Evolutionary conservation across 2,329 filamentous ascomycete genomes (phyloP), one percentile per base, ranked within the genome.

Genomic region (Beauveria rudraprayagi): DNA sequence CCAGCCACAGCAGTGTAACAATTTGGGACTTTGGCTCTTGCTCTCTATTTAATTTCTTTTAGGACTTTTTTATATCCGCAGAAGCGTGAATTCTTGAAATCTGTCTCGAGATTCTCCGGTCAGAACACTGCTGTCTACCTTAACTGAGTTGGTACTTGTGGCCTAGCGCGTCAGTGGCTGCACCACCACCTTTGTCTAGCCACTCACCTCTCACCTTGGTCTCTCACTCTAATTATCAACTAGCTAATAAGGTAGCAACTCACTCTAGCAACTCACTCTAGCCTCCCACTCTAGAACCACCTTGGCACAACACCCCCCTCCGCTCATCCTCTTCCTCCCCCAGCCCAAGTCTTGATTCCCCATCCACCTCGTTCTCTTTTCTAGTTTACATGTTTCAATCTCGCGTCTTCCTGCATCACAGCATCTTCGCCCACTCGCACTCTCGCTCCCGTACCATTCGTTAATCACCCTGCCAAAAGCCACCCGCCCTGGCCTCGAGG

Each of bases 341-440:
- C 53, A n/a, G 24, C 40, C 43, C 24, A 19, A 19, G 37, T 30
- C 56, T 44, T 44, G 43, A 56, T 24, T 41, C 9, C 44, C 55
- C 22, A 46, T 60, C 46, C 56, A 43, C 56, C 34, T 41, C 17
- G 14, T 24, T 24, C 26, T 19, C 26, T 26, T 44, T 40, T 40
- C 44, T 10, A 22, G 30, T 55, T 55, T 61, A 54, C 58, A 61
- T 61, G 51, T 41, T 61, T 55, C 51, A 54, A 54, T 61, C 51
- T 41, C 51, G 51, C 51, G 51, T 55, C 52, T 34, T 40, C 14
- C 19, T 55, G 34, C 51, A 55, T 46, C 52, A 53, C 43, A 44
- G 37, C 43, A 55, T 40, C 44, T 11, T 61, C n/a, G 22, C 46
- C 34, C 58, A 61, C 22, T 37, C 34, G 19, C 51, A 43, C 47